Evolutionary conservation across 306 rosid species (phyloP).

Genomic region (Senna tora): DNA sequence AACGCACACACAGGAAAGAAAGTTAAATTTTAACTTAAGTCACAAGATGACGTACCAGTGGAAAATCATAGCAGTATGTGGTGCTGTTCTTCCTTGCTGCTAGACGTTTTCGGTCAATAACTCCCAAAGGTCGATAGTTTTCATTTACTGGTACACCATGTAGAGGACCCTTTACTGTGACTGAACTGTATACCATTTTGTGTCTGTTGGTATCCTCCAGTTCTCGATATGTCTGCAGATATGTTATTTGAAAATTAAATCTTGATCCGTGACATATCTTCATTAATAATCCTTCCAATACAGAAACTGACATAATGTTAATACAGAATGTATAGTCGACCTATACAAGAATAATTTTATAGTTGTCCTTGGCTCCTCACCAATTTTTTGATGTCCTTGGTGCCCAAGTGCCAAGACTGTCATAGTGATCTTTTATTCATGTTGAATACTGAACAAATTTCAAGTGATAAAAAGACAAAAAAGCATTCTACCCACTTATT

Average conservation of each 20-base stretch:
- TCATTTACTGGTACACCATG: constrained; percentile 79
- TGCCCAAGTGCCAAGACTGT: background rate
- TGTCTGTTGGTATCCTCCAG: constrained; percentile 65
- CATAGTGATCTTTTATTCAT: background rate
- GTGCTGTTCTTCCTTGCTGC: constrained; percentile 89
- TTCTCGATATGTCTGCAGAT: constrained; percentile 81
- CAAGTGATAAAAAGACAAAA: background rate
- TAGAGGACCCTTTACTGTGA: constrained; percentile 64
- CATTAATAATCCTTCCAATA: constrained; percentile 21
- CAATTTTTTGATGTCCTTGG: background rate
- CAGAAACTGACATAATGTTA: background rate
- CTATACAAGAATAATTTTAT: background rate
- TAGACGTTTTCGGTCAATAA: constrained; percentile 83
- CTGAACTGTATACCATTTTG: constrained; percentile 74
- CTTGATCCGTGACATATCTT: constrained; percentile 26
- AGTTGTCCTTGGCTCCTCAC: background rate
- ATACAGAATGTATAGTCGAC: background rate
- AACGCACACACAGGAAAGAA: constrained; percentile 7
- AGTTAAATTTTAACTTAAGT: constrained; percentile 26
- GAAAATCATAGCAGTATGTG: constrained; percentile 97
- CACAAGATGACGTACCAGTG: constrained; percentile 67
- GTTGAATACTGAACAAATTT: background rate
- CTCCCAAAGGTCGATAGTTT: constrained; percentile 82
- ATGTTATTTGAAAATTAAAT: constrained; percentile 34
- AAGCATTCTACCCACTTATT: background rate